phyloP scores from a whole-genome alignment of 257 asterid genomes.

The Nicotiana attenuata region DNA sequence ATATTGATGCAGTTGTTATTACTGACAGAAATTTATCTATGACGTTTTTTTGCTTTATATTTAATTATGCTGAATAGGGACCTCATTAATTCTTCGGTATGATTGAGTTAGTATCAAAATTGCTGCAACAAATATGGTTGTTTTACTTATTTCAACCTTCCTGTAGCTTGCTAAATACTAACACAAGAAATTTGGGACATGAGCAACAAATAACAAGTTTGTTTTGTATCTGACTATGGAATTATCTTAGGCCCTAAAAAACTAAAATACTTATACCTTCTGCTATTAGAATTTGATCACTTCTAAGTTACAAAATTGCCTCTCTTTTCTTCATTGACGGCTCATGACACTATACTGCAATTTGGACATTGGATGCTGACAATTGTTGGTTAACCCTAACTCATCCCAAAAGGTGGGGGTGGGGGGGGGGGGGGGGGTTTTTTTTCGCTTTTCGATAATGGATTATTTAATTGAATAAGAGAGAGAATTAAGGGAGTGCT shows the following conservation, averaged over 20 bases:
- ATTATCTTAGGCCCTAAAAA: neutral
- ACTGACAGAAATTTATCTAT: neutral
- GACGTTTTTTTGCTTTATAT: neutral
- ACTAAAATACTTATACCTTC: neutral
- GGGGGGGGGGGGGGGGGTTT: neutral
- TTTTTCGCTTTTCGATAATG: neutral
- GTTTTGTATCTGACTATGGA: neutral
- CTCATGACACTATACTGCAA: neutral
- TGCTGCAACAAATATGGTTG: neutral
- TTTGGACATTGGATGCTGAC: neutral
- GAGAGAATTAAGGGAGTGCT: neutral
- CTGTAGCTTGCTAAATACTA: neutral
- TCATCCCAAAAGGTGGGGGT: neutral
- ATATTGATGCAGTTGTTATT: neutral
- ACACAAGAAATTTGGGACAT: neutral
- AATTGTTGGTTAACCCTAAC: neutral
- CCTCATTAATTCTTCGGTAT: neutral
- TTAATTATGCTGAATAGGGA: neutral
- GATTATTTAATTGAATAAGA: neutral
- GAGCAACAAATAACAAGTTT: neutral
- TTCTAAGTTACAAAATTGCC: neutral
- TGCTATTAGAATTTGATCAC: neutral
- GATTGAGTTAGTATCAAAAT: neutral
- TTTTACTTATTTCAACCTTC: neutral
- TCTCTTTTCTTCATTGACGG: neutral